Percentiles rank a stretch among this genome's conserved stretches.
phyloP scores from a whole-genome alignment of 1,284 basidiomycete species.

The Porodaedalea pini region DNA sequence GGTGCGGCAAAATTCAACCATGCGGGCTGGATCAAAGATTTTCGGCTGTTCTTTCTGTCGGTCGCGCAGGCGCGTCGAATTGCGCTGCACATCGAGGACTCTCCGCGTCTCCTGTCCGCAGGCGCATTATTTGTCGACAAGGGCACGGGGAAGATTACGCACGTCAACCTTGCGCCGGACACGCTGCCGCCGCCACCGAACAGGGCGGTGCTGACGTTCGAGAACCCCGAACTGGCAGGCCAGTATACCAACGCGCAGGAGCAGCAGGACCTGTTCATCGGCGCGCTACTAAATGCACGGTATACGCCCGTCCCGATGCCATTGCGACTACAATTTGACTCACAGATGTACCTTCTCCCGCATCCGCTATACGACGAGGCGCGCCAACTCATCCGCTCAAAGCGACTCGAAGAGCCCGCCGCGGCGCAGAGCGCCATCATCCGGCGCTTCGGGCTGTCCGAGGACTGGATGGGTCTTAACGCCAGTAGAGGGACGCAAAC shows the following conservation, averaged over 20 bases:
- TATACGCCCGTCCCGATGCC: conserved; percentile 17
- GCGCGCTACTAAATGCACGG: conserved; percentile 14
- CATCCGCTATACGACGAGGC: conserved; percentile 18
- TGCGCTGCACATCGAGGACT: conserved; percentile 13
- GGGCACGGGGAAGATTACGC: conserved; percentile 11
- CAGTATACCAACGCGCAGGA: conserved; percentile 14
- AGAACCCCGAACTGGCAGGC: conserved; percentile 8
- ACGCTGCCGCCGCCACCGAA: background rate
- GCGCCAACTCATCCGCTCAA: conserved; percentile 17
- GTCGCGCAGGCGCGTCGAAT: conserved; percentile 17
- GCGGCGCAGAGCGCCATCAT: conserved; percentile 10
- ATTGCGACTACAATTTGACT: conserved; percentile 16
- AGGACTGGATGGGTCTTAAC: conserved; percentile 14
- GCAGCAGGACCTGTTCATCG: conserved; percentile 19
- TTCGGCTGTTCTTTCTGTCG: conserved; percentile 18
- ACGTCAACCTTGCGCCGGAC: conserved; percentile 13
- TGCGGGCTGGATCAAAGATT: conserved; percentile 19
- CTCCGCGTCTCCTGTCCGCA: conserved; percentile 8
- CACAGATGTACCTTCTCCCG: conserved; percentile 9
- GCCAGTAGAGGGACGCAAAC: background rate
- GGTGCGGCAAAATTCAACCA: conserved; percentile 17
- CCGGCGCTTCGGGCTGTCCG: conserved; percentile 12
- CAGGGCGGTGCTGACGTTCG: conserved; percentile 8
- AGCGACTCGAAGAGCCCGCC: conserved; percentile 13
- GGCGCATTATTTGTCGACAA: conserved; percentile 19